These are phyloP conservation scores for Podaxis rugospora DNA, from an alignment of 768 basidiomycete genomes.

Conservation along the genomic window DNA sequence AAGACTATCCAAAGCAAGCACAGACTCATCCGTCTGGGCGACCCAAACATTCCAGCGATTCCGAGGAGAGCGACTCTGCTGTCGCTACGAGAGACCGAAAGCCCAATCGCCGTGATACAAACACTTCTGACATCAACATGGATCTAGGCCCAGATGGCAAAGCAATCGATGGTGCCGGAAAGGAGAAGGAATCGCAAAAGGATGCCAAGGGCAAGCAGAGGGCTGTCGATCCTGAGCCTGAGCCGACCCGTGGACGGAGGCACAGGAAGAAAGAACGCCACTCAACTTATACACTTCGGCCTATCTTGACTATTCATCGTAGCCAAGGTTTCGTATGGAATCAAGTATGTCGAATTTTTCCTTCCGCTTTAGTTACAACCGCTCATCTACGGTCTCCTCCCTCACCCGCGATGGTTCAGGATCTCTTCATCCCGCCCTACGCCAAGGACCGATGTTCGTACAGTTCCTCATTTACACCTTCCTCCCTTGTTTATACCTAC, in stretches of 20 bases:
- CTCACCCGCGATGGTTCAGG: constrained; percentile 35
- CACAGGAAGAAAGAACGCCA: constrained; percentile 54
- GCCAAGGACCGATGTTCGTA: constrained; percentile 87
- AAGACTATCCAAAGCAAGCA: constrained; percentile 41
- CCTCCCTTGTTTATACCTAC: constrained; percentile 14
- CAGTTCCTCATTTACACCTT: constrained; percentile 18
- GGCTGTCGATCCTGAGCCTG: constrained; percentile 63
- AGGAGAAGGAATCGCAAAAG: constrained; percentile 37
- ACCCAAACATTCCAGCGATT: constrained; percentile 12
- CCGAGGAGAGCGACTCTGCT: constrained; percentile 12
- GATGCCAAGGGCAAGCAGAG: constrained; percentile 81
- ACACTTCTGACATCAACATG: constrained; percentile 54
- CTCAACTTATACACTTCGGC: constrained; percentile 60
- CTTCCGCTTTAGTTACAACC: neutral
- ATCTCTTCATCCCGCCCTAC: constrained; percentile 83
- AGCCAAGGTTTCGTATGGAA: constrained; percentile 93
- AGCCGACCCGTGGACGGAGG: constrained; percentile 27
- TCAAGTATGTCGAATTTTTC: constrained; percentile 47
- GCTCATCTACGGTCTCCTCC: constrained; percentile 7
- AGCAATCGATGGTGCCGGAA: constrained; percentile 27
- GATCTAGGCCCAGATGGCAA: constrained; percentile 38
- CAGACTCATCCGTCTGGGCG: neutral
- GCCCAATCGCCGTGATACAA: constrained; percentile 21
- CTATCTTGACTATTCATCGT: constrained; percentile 81
- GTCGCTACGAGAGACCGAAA: constrained; percentile 10